These are phyloP conservation scores for Medicago arabica DNA, from an alignment of 306 rosid genomes.

Conservation along the genomic window DNA sequence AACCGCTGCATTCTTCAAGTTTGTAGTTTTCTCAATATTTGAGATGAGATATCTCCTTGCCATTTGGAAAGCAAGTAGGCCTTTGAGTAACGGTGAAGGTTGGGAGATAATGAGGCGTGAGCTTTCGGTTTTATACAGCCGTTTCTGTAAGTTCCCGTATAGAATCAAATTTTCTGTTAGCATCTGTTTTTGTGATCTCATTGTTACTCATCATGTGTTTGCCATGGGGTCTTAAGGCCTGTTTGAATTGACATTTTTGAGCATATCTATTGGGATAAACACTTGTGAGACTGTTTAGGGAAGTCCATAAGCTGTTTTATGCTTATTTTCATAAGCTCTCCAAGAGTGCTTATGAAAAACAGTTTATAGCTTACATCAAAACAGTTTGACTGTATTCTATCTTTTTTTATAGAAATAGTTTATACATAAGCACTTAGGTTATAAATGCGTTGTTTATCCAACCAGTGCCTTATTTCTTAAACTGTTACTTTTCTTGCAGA, in stretches of 20 bases:
- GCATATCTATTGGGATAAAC: background rate
- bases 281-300: background rate
- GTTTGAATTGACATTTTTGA: background rate
- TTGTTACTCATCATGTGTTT: conserved; percentile 14
- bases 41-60: conserved; percentile 99
- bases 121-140: conserved; percentile 92
- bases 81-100: conserved; percentile 89
- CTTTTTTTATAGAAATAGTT: background rate
- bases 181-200: conserved; percentile 29
- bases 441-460: background rate
- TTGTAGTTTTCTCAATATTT: conserved; percentile 94
- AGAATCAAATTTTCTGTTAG: conserved; percentile 6
- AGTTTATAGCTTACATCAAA: background rate
- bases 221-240: conserved; percentile 3
- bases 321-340: background rate
- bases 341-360: too few species aligned
- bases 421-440: background rate
- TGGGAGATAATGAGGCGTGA: conserved; percentile 99
- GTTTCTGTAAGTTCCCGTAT: conserved; percentile 81
- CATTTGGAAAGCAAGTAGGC: conserved; percentile 98
- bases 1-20: conserved; percentile 98
- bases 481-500: conserved; percentile 62
- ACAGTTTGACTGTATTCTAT: background rate
- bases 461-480: background rate
- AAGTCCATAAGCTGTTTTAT: background rate